These are phyloP conservation scores for Umbelopsis sp. DNA, from an alignment of 192 early-diverging fungal species.

Conservation along the genomic window DNA sequence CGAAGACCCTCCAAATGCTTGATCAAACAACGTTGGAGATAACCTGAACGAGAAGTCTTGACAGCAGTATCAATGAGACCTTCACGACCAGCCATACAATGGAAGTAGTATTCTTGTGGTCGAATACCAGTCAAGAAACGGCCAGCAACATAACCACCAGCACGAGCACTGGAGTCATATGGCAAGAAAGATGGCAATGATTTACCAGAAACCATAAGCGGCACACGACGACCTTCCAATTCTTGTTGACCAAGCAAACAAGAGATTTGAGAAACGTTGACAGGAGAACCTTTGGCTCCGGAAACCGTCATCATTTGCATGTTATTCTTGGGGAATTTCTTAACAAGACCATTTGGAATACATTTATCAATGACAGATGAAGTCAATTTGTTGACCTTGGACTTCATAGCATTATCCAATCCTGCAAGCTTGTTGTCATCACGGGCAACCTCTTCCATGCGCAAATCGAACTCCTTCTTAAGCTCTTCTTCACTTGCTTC, in stretches of 20 bases:
- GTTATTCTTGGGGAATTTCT: constrained; percentile 91
- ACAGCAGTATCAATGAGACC: constrained; percentile 99
- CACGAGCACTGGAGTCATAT: constrained; percentile 86
- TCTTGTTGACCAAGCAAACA: constrained; percentile 97
- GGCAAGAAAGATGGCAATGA: constrained; percentile 93
- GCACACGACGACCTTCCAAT: constrained; percentile 96
- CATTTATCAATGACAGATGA: constrained; percentile 75
- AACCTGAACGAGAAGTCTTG: constrained; percentile 98
- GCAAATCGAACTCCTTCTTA: constrained; percentile 64
- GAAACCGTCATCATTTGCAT: constrained; percentile 99
- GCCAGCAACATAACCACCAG: constrained; percentile 95
- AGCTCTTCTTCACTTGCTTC: constrained; percentile 38
- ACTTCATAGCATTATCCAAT: constrained; percentile 88
- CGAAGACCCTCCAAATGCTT: constrained; percentile 96
- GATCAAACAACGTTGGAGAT: constrained; percentile 98
- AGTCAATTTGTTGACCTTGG: constrained; percentile 80
- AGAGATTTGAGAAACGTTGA: constrained; percentile 97
- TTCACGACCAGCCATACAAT: constrained; percentile 99
- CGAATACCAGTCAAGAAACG: constrained; percentile 99
- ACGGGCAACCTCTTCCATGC: constrained; percentile 87
- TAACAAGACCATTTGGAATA: constrained; percentile 70
- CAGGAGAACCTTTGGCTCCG: constrained; percentile 95
- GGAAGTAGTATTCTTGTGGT: constrained; percentile 91
- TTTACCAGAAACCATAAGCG: constrained; percentile 97
- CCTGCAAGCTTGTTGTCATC: constrained; percentile 84